Percentiles rank a stretch among this genome's conserved stretches.
Evolutionary conservation across 768 basidiomycete genomes (phyloP).

Genomic region (Suillus discolor): DNA sequence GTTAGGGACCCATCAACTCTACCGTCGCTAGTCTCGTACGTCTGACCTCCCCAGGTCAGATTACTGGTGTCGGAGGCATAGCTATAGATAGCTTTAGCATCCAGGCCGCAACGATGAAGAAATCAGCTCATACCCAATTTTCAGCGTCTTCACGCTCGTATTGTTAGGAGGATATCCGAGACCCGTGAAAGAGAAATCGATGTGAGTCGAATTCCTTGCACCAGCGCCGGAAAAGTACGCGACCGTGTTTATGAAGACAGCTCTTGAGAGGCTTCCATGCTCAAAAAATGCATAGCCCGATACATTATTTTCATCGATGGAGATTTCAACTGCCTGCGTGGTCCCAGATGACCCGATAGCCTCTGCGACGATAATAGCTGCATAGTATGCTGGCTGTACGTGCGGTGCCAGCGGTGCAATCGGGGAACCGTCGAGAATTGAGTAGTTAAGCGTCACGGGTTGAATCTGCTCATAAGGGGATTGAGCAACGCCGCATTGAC

Average conservation of each 20-base stretch:
- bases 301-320: slow-evolving; percentile 46
- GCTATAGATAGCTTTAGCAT: slow-evolving; percentile 26
- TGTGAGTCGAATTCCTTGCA: slow-evolving; percentile 18
- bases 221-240: slow-evolving; percentile 46
- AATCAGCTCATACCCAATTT: slow-evolving; percentile 39
- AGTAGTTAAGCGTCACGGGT: slow-evolving; percentile 58
- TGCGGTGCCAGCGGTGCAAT: slow-evolving; percentile 58
- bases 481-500: neutral
- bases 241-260: slow-evolving; percentile 60
- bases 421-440: slow-evolving; percentile 55
- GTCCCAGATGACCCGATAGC: slow-evolving; percentile 51
- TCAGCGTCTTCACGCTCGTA: slow-evolving; percentile 51
- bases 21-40: slow-evolving; percentile 52
- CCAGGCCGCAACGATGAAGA: neutral
- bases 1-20: slow-evolving; percentile 39
- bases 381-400: slow-evolving; percentile 69
- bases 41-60: slow-evolving; percentile 51
- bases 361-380: slow-evolving; percentile 60
- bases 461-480: slow-evolving; percentile 50
- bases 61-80: slow-evolving; percentile 53
- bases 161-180: slow-evolving; percentile 1
- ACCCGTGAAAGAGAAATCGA: neutral
- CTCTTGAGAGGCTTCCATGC: slow-evolving; percentile 31
- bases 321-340: slow-evolving; percentile 49
- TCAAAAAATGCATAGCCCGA: slow-evolving; percentile 39